These are phyloP conservation scores for Cryomyces antarcticus DNA, from an alignment of 495 filamentous ascomycete genomes.

Conservation along the genomic window DNA sequence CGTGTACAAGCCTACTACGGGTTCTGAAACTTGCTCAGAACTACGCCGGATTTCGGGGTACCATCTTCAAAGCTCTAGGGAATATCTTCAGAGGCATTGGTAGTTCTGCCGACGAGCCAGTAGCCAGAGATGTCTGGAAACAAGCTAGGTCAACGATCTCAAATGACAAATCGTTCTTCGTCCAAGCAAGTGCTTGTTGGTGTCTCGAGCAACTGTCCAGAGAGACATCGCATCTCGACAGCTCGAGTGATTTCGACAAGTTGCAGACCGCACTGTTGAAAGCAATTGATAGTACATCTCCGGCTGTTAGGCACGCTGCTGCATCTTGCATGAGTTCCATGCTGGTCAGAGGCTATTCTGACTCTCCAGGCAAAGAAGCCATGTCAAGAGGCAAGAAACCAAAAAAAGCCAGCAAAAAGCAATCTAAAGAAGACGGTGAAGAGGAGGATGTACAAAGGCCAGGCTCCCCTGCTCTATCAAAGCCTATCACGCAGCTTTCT, in stretches of 20 bases:
- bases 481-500: constrained; percentile 41
- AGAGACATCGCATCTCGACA: constrained; percentile 63
- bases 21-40: constrained; percentile 59
- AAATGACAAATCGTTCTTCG: constrained; percentile 62
- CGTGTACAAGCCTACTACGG: constrained; percentile 50
- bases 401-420: constrained; percentile 52
- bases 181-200: constrained; percentile 58
- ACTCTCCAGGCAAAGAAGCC: constrained; percentile 29
- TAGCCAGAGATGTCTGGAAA: constrained; percentile 88
- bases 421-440: constrained; percentile 47
- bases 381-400: constrained; percentile 51
- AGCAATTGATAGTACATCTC: constrained; percentile 55
- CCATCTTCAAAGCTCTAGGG: constrained; percentile 58
- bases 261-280: constrained; percentile 65
- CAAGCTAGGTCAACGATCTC: constrained; percentile 57
- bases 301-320: constrained; percentile 63
- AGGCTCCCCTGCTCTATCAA: constrained; percentile 52
- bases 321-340: constrained; percentile 64
- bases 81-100: constrained; percentile 55
- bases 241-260: constrained; percentile 77
- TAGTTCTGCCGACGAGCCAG: constrained; percentile 58
- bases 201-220: constrained; percentile 57
- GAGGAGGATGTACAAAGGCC: constrained; percentile 58
- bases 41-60: constrained; percentile 65
- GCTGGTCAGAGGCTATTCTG: constrained; percentile 63